These are phyloP conservation scores for Pseudozyma tsukubaensis DNA, from an alignment of 1,284 basidiomycete species.

Conservation along the genomic window DNA sequence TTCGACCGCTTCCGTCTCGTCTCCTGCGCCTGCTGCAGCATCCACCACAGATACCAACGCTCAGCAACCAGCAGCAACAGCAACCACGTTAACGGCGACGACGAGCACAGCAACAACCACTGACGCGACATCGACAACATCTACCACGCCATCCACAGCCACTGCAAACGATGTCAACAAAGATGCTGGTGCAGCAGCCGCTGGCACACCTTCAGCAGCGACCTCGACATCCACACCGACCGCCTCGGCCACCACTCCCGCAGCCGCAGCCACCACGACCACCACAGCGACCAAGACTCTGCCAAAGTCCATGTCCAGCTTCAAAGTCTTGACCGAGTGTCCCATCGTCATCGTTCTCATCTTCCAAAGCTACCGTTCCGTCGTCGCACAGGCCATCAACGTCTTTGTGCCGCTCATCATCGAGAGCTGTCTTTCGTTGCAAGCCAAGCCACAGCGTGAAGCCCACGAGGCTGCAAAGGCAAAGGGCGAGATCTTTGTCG, in stretches of 20 bases:
- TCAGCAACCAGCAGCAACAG: neutral
- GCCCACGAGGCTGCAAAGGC: conserved; percentile 83
- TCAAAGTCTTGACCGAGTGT: conserved; percentile 95
- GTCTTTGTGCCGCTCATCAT: conserved; percentile 75
- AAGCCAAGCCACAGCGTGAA: conserved; percentile 85
- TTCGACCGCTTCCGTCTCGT: conserved; percentile 11
- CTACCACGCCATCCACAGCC: conserved; percentile 8
- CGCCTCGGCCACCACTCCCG: conserved; percentile 14
- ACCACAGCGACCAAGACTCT: conserved; percentile 44
- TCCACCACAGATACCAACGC: conserved; percentile 5
- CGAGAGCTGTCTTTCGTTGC: conserved; percentile 66
- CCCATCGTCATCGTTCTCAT: conserved; percentile 92
- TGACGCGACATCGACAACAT: conserved; percentile 12
- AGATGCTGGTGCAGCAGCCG: neutral
- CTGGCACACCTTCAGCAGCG: conserved; percentile 11
- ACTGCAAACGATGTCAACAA: conserved; percentile 8
- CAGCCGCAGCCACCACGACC: conserved; percentile 6
- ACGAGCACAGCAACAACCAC: conserved; percentile 6
- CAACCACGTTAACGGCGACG: conserved; percentile 4
- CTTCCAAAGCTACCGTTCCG: conserved; percentile 81
- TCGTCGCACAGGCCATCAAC: conserved; percentile 77
- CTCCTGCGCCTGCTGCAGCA: conserved; percentile 16
- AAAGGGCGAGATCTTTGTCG: conserved; percentile 84
- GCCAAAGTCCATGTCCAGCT: conserved; percentile 73
- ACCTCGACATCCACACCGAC: conserved; percentile 15